Conservation (phyloP, 2,329 filamentous ascomycete species). For the Trichoderma sp. region DNA sequence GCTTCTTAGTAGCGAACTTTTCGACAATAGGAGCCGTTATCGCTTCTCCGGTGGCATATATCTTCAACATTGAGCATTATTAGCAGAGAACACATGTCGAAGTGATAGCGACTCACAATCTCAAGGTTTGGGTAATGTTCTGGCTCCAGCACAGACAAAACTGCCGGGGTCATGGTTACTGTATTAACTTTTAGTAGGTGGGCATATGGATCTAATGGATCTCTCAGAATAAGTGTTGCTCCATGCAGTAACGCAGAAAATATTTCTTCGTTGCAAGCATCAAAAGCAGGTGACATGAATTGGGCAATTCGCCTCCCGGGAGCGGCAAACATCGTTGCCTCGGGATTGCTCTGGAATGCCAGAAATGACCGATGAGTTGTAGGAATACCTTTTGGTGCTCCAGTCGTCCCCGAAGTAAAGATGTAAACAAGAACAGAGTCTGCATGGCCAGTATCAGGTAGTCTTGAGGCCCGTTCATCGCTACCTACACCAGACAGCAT, state of each 20-base stretch:
- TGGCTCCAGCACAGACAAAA: slow-evolving; percentile 1
- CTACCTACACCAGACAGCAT: neutral
- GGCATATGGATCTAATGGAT: slow-evolving; percentile 14
- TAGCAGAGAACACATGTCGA: neutral
- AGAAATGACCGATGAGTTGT: slow-evolving; percentile 12
- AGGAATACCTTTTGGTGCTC: slow-evolving; percentile 16
- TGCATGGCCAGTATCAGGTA: neutral
- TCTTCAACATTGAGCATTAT: neutral
- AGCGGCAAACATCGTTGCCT: slow-evolving; percentile 12
- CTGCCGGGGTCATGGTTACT: slow-evolving; percentile 6
- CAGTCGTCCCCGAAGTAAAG: slow-evolving; percentile 19
- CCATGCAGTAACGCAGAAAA: slow-evolving; percentile 14
- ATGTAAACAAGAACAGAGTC: slow-evolving; percentile 7
- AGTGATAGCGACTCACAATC: neutral
- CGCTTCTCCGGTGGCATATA: slow-evolving; percentile 9
- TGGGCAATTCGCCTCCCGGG: slow-evolving; percentile 16
- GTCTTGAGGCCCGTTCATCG: neutral
- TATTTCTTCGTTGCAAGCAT: slow-evolving; percentile 12
- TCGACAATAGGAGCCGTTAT: neutral
- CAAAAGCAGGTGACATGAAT: slow-evolving; percentile 19
- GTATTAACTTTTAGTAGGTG: slow-evolving; percentile 6
- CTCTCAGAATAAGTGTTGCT: slow-evolving; percentile 15
- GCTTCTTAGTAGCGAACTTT: neutral
- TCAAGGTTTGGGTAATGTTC: slow-evolving; percentile 4
- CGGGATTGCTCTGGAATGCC: slow-evolving; percentile 16